A percentile compares a stretch with the other conserved stretches of the same genome.
These are phyloP conservation scores for Rhizopogon salebrosus DNA, from an alignment of 768 basidiomycete species.

Conservation along the genomic window DNA sequence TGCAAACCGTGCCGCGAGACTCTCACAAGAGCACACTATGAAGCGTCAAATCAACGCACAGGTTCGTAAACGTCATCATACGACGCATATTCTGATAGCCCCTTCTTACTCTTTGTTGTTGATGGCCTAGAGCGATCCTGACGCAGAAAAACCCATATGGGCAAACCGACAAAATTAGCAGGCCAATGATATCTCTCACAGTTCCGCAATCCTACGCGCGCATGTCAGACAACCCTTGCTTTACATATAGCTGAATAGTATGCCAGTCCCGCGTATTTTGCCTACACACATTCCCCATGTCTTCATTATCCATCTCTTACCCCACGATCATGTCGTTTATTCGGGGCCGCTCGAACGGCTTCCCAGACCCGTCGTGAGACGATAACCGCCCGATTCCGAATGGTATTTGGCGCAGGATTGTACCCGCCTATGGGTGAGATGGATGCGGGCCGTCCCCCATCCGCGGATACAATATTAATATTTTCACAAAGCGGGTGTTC, in stretches of 20 bases:
- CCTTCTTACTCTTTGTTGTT: neutral
- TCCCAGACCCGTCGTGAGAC: neutral
- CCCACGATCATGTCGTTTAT: neutral
- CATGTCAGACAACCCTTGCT: neutral
- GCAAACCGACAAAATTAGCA: conserved; percentile 19
- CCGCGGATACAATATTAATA: neutral
- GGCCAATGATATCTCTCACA: neutral
- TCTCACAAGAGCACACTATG: conserved; percentile 49
- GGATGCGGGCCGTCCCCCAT: too few species aligned
- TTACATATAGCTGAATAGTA: neutral
- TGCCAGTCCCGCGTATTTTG: neutral
- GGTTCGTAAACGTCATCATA: conserved; percentile 29
- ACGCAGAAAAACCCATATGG: conserved; percentile 29
- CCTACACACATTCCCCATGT: neutral
- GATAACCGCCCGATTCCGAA: neutral
- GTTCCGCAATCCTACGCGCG: too few species aligned
- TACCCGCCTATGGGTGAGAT: neutral
- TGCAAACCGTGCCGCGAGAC: conserved; percentile 45
- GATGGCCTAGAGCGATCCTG: conserved; percentile 19
- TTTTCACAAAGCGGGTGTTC: too few species aligned
- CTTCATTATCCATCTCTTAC: neutral
- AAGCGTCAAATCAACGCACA: conserved; percentile 48
- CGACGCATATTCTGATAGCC: neutral
- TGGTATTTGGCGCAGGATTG: too few species aligned
- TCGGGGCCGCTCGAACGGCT: neutral